Percentiles rank a stretch among this genome's conserved stretches.
Evolutionary conservation across 2,329 filamentous ascomycete species (phyloP).

Genomic region (Penicillium sclerotiorum): DNA sequence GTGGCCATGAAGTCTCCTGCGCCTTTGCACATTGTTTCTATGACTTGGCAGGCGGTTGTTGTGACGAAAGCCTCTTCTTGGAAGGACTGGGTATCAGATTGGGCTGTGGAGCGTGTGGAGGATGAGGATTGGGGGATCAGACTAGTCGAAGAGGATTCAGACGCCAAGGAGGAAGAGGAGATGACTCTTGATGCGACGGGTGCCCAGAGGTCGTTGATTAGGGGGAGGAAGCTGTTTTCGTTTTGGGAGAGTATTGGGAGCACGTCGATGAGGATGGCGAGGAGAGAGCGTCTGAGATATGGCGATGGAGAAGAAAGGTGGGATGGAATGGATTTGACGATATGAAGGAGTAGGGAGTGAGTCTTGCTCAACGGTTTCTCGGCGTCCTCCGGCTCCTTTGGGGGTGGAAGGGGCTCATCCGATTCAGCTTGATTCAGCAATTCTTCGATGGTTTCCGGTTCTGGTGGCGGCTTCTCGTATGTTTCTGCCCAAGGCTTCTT

Average conservation of each 20-base stretch:
- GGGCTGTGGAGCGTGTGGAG: slow-evolving; percentile 64
- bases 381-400: slow-evolving; percentile 54
- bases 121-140: slow-evolving; percentile 21
- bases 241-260: slow-evolving; percentile 72
- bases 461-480: slow-evolving; percentile 25
- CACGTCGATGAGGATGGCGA: slow-evolving; percentile 74
- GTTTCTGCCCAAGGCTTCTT: slow-evolving; percentile 38
- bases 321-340: slow-evolving; percentile 82
- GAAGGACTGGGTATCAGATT: slow-evolving; percentile 26
- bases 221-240: slow-evolving; percentile 80
- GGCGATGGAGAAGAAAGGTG: slow-evolving; percentile 86
- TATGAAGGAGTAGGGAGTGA: slow-evolving; percentile 78
- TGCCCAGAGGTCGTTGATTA: slow-evolving; percentile 91
- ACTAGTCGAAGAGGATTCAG: slow-evolving; percentile 47
- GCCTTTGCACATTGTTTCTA: slow-evolving; percentile 68
- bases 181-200: slow-evolving; percentile 58
- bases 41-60: slow-evolving; percentile 68
- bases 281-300: slow-evolving; percentile 73
- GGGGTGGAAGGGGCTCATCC: slow-evolving; percentile 37
- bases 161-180: slow-evolving; percentile 54
- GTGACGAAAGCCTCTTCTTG: slow-evolving; percentile 56
- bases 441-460: slow-evolving; percentile 36
- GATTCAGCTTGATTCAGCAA: slow-evolving; percentile 38
- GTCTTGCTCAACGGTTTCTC: slow-evolving; percentile 71
- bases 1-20: slow-evolving; percentile 81